Conservation (phyloP, 345 rosid genomes). For the Salix purpurea region DNA sequence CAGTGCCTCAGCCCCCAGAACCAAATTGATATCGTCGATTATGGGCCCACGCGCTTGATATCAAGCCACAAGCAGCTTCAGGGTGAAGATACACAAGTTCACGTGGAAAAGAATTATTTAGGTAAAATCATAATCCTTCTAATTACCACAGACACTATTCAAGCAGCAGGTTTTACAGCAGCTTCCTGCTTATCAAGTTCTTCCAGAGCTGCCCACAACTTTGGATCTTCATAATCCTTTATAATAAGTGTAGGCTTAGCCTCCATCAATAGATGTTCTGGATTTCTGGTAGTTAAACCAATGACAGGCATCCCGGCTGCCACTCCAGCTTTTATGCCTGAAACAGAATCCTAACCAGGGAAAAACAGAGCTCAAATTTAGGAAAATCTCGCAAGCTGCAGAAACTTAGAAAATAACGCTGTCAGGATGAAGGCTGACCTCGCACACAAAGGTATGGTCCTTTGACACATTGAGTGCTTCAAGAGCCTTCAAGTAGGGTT, state of each 20-base stretch:
- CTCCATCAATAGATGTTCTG: slow-evolving; percentile 52
- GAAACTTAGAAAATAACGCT: background rate
- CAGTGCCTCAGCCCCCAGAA: background rate
- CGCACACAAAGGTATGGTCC: slow-evolving; percentile 76
- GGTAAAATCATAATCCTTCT: background rate
- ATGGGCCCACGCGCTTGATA: background rate
- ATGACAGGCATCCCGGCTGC: slow-evolving; percentile 90
- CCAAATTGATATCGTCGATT: background rate
- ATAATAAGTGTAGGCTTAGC: slow-evolving; percentile 77
- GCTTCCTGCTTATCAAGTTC: slow-evolving; percentile 51
- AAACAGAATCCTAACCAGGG: slow-evolving; percentile 60
- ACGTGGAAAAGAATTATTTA: background rate
- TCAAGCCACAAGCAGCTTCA: background rate
- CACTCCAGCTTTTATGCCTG: slow-evolving; percentile 93
- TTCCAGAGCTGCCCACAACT: slow-evolving; percentile 71
- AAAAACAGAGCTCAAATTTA: background rate
- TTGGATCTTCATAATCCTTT: slow-evolving; percentile 72
- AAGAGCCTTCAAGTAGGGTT: slow-evolving; percentile 82
- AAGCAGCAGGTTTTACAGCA: slow-evolving; percentile 17
- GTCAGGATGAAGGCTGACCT: slow-evolving; percentile 36
- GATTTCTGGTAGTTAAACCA: slow-evolving; percentile 74
- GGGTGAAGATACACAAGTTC: background rate
- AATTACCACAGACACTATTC: background rate
- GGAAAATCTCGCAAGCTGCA: background rate
- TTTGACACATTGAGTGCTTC: slow-evolving; percentile 68